Evolutionary conservation across 441 rosid genomes (phyloP).

Genomic region (Manihot esculenta): DNA sequence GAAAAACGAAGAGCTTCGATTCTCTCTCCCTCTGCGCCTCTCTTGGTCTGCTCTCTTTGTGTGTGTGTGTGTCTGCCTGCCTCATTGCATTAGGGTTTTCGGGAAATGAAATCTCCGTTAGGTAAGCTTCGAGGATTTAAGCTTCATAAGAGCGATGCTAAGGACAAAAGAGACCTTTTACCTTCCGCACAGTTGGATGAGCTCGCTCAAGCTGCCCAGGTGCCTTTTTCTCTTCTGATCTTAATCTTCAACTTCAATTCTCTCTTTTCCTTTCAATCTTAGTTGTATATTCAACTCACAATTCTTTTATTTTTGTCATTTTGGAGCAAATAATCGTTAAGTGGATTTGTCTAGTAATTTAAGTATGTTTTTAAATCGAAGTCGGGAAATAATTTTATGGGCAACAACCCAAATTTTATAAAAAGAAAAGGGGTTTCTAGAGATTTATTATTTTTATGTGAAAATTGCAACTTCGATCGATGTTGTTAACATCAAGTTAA

Average conservation of each 20-base stretch:
- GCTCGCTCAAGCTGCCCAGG: slow-evolving; percentile 89
- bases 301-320: neutral
- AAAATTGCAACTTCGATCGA: neutral
- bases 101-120: slow-evolving; percentile 73
- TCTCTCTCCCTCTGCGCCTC: neutral
- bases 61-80: neutral
- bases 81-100: slow-evolving; percentile 30
- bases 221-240: slow-evolving; percentile 17
- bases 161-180: slow-evolving; percentile 59
- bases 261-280: neutral
- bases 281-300: neutral
- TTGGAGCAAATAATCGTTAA: neutral
- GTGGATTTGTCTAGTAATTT: neutral
- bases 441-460: neutral
- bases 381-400: neutral
- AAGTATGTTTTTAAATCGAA: neutral
- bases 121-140: slow-evolving; percentile 66
- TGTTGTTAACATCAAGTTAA: neutral
- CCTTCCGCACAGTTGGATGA: slow-evolving; percentile 63
- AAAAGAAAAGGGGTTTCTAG: neutral
- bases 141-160: slow-evolving; percentile 66
- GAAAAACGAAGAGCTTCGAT: neutral
- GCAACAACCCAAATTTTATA: neutral
- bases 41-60: neutral
- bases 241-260: neutral